Base-by-base conservation (phyloP, 2,329 filamentous ascomycete species). In the Cladosporium sp. region DNA sequence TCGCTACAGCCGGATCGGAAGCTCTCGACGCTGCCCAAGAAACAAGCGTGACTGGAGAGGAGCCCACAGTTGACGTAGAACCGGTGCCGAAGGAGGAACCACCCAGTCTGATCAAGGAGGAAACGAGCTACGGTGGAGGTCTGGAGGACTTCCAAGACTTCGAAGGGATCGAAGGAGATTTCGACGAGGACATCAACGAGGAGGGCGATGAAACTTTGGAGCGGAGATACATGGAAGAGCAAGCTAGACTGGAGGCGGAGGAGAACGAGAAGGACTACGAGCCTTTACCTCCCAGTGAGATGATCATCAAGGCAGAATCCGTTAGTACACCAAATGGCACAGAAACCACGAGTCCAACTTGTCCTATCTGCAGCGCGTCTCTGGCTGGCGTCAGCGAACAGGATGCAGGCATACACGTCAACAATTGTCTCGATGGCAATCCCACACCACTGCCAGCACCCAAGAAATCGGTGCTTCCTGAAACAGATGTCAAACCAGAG, bases 361-460 rank as follows among this genome's bases (percentile, higher is more conserved):
- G 93, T 76, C 94, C 94, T 0, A 88, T 98, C 31, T 98, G 95
- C 76, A 86, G 85, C 71, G 81, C 82, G 1, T 87, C 79, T 68
- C 81, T 97, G 37, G 79, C 76, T 18, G 88, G 87, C 0, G 76
- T 78, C 23, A 64, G 75, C 79, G 67, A 87, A 65, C 75, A 93
- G 74, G 86, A 94, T 71, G 90, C 89, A 11, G 91, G 90, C 7
- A 80, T 89, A 1, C 95, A 99, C 77, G 95, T 99, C 69, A 99
- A 99, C 76, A 88, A 89, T 11, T 99, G 95, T 78, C 83, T 99
- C 2, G 95, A 99, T 75, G 92, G 92, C 1, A 90, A 90, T 55
- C 86, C 90, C 5, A 84, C 87, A 53, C 85, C 89, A 1, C 72
- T 90, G 16, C 84, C 76, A 35, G 71, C 73, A 6, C 50, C 61